Evolutionary conservation across 2,329 filamentous ascomycete species (phyloP), one percentile per base, ranked within the genome.

Genomic region (Fusarium sp.): DNA sequence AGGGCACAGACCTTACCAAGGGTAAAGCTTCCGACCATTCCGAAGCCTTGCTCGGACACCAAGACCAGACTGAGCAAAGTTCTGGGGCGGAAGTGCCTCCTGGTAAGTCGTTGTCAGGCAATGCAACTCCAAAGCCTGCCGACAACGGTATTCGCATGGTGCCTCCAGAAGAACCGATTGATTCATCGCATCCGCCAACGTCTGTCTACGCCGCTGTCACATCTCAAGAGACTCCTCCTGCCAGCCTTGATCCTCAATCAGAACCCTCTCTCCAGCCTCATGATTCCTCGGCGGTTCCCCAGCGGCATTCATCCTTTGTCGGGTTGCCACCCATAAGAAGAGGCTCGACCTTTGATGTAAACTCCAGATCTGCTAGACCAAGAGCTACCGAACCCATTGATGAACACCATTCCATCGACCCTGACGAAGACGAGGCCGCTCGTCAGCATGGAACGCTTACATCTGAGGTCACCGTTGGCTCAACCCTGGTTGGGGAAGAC

Each of bases 261-360:
- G 36, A 34, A 19, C 9, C 19, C 15, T 38, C 28, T 24, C 26
- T 25, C 8, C 48, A 60, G 12, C 24, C n/a, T 15, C 65, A 65
- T 24, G 53, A 48, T 28, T 52, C 54, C 10, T 53, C 69, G 13
- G 69, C 70, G 42, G 65, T 65, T n/a, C 75, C 78, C 32, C 74
- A 78, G 35, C 77, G 81, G 29, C 75, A 79, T 10, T 77, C 81
- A 2, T 85, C 83, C 1, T 88, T 88, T 61, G 75, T 82, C 22
- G 83, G 83, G 1, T 72, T 89, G 34, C 86, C 86, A 4, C 84
- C 84, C 2, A 86, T 88, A 55, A 80, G 84, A 41, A 79, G 84
- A 29, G 81, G 79, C 12, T 88, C 86, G 13, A 84, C 83, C 4
- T 85, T 88, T 71, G 82, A 81, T 15, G 64, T 83, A 15, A 72